phyloP scores from a whole-genome alignment of 1,284 basidiomycete species.

The Rugosomyces carneus region DNA sequence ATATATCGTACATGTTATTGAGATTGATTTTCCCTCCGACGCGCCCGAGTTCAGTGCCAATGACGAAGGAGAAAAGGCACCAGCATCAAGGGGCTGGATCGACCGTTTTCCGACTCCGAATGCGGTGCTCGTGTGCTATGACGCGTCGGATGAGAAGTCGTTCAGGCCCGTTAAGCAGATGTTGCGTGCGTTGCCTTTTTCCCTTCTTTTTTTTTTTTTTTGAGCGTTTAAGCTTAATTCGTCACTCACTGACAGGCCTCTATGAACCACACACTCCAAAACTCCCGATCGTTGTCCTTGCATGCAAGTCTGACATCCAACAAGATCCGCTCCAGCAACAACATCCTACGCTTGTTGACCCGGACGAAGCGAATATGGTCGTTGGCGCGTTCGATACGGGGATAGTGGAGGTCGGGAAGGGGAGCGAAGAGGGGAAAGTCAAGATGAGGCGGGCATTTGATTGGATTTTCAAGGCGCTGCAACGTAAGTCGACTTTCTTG shows the following conservation, averaged over 20 bases:
- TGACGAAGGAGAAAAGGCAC: slow-evolving; percentile 17
- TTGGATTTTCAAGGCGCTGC: slow-evolving; percentile 57
- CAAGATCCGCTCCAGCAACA: slow-evolving; percentile 23
- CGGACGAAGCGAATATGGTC: slow-evolving; percentile 41
- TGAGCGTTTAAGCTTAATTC: background rate
- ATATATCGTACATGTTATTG: slow-evolving; percentile 45
- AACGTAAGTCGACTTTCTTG: no score
- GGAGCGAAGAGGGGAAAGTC: slow-evolving; percentile 44
- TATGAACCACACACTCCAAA: slow-evolving; percentile 41
- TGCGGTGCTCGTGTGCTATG: slow-evolving; percentile 72
- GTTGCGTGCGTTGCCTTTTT: slow-evolving; percentile 45
- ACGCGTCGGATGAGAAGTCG: slow-evolving; percentile 53
- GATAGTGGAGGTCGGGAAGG: slow-evolving; percentile 57
- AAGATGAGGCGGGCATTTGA: slow-evolving; percentile 64
- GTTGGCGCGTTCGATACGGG: slow-evolving; percentile 56
- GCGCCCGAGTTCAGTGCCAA: slow-evolving; percentile 14
- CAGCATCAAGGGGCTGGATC: no score
- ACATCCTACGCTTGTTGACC: slow-evolving; percentile 32
- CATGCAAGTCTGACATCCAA: slow-evolving; percentile 68
- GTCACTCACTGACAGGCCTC: slow-evolving; percentile 33
- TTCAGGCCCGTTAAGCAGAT: slow-evolving; percentile 57
- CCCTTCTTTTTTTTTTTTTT: background rate
- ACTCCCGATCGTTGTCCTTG: slow-evolving; percentile 60
- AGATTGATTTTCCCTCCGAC: slow-evolving; percentile 40
- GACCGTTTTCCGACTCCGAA: slow-evolving; percentile 54